These are phyloP conservation scores for Petunia axillaris DNA, from an alignment of 257 asterid species.

Conservation along the genomic window DNA sequence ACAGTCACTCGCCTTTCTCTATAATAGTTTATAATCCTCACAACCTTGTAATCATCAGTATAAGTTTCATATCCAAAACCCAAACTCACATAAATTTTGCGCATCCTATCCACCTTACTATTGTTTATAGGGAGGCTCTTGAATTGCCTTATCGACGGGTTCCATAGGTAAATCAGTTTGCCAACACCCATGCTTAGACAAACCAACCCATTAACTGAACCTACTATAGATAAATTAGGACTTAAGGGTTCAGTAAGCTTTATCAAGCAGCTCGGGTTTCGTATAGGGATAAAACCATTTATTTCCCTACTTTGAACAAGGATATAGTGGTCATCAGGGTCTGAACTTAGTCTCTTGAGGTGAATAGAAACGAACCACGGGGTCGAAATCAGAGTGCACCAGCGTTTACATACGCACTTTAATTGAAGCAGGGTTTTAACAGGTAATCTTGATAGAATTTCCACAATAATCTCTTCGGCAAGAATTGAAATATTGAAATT, in stretches of 20 bases:
- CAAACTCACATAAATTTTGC: neutral
- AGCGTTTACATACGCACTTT: slow-evolving; percentile 13
- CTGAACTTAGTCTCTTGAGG: neutral
- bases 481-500: neutral
- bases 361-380: slow-evolving; percentile 5
- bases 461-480: neutral
- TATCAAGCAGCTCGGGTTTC: no score
- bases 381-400: slow-evolving; percentile 5
- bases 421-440: neutral
- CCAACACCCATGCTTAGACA: neutral
- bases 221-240: neutral
- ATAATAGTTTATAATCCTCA: neutral
- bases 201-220: slow-evolving; percentile 18
- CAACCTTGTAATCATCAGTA: slow-evolving; percentile 20
- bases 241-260: neutral
- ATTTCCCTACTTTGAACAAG: neutral
- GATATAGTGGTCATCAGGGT: neutral
- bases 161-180: neutral
- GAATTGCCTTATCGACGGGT: neutral
- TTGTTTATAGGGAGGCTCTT: neutral
- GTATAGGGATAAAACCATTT: no score
- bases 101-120: neutral
- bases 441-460: neutral
- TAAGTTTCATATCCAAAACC: slow-evolving; percentile 4
- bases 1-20: neutral